A percentile compares a stretch with the other conserved stretches of the same genome.
Evolutionary conservation across 495 filamentous ascomycete genomes (phyloP).

Genomic region (Pseudevernia furfuracea): DNA sequence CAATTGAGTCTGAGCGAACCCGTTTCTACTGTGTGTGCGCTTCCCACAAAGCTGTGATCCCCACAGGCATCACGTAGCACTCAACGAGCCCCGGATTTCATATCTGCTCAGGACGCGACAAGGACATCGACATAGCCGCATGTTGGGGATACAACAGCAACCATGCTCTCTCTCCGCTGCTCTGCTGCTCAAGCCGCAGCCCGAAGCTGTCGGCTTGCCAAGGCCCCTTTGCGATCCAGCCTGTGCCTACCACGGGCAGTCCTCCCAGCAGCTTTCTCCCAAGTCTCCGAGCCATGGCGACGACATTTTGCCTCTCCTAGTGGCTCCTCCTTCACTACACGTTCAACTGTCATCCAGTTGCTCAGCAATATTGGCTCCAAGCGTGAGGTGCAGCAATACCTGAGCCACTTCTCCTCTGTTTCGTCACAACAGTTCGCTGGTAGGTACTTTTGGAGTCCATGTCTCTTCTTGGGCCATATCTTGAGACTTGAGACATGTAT

Average conservation of each 20-base stretch:
- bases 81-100: not conserved
- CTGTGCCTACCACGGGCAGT: not conserved
- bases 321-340: constrained; percentile 52
- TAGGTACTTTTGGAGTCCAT: not conserved
- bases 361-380: constrained; percentile 95
- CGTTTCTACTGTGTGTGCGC: not conserved
- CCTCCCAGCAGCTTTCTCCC: constrained; percentile 7
- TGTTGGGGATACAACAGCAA: constrained; percentile 2
- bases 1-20: not conserved
- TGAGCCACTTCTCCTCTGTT: constrained; percentile 94
- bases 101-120: no score
- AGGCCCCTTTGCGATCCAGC: not conserved
- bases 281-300: constrained; percentile 4
- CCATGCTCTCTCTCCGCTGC: constrained; percentile 23
- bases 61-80: not conserved
- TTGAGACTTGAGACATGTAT: not conserved
- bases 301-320: constrained; percentile 43
- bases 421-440: constrained; percentile 85
- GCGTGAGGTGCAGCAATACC: constrained; percentile 95
- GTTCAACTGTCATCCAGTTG: constrained; percentile 86
- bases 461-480: not conserved
- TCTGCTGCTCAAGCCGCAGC: constrained; percentile 6
- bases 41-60: not conserved
- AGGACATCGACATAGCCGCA: constrained; percentile 9
- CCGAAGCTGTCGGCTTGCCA: constrained; percentile 18